Base-by-base conservation (phyloP, 306 rosid species). In the Carpinus viminea region DNA sequence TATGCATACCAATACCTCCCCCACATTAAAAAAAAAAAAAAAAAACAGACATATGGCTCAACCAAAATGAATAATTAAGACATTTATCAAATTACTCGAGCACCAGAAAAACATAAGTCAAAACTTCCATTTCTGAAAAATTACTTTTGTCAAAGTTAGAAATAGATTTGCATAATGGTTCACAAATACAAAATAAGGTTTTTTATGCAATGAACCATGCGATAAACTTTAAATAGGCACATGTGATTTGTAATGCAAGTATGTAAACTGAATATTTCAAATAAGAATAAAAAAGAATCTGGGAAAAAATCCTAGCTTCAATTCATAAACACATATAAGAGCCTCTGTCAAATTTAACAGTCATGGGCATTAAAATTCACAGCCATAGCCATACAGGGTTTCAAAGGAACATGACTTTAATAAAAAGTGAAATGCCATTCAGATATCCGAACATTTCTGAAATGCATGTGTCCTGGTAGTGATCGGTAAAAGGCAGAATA, bases 401-500 rank as follows among this genome's bases (percentile, higher is more conserved):
- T 15, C 54, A 50, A 12, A 15, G 54, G 54, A 50, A 50, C 54
- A 50, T 15, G 16, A 15, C 16, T 55, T 41, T 41, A 41, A 5
- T 18, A 55, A 55, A 55, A 8, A 9, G 8, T 8, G 61, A 55
- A 55, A 55, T 55, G 26, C 61, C 12, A n/a, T 8, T 9, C 20
- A 55, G 28, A 55, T 55, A 8, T 55, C 61, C 28, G 11, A n/a
- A 18, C 11, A 55, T n/a, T 18, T 55, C 61, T 55, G 26, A 55
- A 8, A 55, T 17, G 61, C 61, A n/a, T 55, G 6, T 55, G 61
- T n/a, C 28, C n/a, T n/a, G 61, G 9, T 20, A n/a, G 61, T n/a
- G 61, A 55, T 55, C 24, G 75, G 50, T 68, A 78, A 24, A 86
- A 51, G 72, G 21, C 38, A 73, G 20, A 50, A 55, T 55, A 55